A percentile compares a stretch with the other conserved stretches of the same genome.
Conservation (phyloP, 306 rosid species). For the Vigna radiata region DNA sequence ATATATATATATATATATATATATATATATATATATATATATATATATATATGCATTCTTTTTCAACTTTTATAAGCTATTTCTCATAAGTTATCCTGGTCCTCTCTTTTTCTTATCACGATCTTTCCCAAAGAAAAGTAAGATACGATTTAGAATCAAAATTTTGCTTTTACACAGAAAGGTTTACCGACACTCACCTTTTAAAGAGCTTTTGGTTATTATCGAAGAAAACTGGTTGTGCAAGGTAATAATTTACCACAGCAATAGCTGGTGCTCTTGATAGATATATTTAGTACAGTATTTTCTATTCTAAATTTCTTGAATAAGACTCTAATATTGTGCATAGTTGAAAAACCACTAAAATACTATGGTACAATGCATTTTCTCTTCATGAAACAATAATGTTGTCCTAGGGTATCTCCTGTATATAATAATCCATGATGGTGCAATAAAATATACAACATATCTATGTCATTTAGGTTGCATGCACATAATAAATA, state of each 20-base stretch:
- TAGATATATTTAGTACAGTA: conserved; percentile 1
- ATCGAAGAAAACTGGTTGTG: not conserved
- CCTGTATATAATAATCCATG: conserved; percentile 40
- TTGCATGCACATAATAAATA: conserved; percentile 45
- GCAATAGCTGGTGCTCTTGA: not conserved
- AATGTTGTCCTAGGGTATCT: conserved; percentile 36
- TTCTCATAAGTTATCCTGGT: conserved; percentile 2
- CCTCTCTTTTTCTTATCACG: not conserved
- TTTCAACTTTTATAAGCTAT: not conserved
- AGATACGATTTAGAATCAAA: conserved; percentile 5
- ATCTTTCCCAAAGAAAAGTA: conserved; percentile 6
- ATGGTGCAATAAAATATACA: conserved; percentile 42
- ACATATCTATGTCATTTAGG: conserved; percentile 43
- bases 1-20: not conserved
- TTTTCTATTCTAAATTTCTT: conserved; percentile 9
- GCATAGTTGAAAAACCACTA: not conserved
- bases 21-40: not conserved
- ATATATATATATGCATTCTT: not conserved
- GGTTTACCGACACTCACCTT: conserved; percentile 12
- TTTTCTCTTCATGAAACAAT: conserved; percentile 38
- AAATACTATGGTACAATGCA: conserved; percentile 3
- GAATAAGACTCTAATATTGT: conserved; percentile 1
- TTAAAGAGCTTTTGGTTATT: conserved; percentile 4
- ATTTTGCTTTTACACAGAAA: not conserved
- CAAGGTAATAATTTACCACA: not conserved